These are phyloP conservation scores for Didymella exigua DNA, from an alignment of 2,329 filamentous ascomycete genomes.

Conservation along the genomic window DNA sequence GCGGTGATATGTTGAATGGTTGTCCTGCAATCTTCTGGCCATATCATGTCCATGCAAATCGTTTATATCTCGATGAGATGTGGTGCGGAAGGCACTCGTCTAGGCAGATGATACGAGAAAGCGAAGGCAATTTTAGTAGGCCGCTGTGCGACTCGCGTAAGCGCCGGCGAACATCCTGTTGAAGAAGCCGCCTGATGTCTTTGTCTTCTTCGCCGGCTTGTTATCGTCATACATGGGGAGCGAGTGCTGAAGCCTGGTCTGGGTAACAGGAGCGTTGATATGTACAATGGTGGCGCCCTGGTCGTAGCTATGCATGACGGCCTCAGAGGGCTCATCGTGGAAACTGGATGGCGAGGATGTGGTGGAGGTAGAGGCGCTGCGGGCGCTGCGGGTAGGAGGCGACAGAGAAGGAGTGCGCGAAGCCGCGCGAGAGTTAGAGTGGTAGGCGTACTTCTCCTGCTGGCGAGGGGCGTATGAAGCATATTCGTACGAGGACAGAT, in stretches of 20 bases:
- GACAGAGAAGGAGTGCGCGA: slow-evolving; percentile 58
- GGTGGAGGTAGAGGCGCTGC: slow-evolving; percentile 45
- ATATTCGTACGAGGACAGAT: slow-evolving; percentile 41
- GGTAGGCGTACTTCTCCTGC: slow-evolving; percentile 27
- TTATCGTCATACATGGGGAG: slow-evolving; percentile 49
- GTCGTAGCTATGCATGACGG: slow-evolving; percentile 50
- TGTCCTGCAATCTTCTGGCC: slow-evolving; percentile 17
- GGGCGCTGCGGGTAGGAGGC: slow-evolving; percentile 53
- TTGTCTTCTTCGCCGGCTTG: slow-evolving; percentile 49
- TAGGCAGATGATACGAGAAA: slow-evolving; percentile 34
- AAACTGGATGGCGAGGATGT: slow-evolving; percentile 45
- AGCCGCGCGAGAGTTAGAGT: slow-evolving; percentile 44
- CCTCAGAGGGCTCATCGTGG: slow-evolving; percentile 34
- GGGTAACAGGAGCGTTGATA: slow-evolving; percentile 33
- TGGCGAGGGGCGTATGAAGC: slow-evolving; percentile 35
- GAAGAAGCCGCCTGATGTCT: slow-evolving; percentile 47
- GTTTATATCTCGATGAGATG: slow-evolving; percentile 22
- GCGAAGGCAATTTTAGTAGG: slow-evolving; percentile 39
- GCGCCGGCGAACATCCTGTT: slow-evolving; percentile 45
- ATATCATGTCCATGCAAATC: slow-evolving; percentile 20
- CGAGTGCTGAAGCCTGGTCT: slow-evolving; percentile 32
- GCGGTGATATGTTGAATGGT: slow-evolving; percentile 19
- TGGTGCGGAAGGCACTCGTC: slow-evolving; percentile 27
- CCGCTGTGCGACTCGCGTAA: slow-evolving; percentile 36
- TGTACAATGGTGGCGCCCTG: slow-evolving; percentile 52